Percentiles rank a stretch among this genome's conserved stretches.
These are phyloP conservation scores for Draba incana DNA, from an alignment of 345 rosid genomes.

Conservation along the genomic window DNA sequence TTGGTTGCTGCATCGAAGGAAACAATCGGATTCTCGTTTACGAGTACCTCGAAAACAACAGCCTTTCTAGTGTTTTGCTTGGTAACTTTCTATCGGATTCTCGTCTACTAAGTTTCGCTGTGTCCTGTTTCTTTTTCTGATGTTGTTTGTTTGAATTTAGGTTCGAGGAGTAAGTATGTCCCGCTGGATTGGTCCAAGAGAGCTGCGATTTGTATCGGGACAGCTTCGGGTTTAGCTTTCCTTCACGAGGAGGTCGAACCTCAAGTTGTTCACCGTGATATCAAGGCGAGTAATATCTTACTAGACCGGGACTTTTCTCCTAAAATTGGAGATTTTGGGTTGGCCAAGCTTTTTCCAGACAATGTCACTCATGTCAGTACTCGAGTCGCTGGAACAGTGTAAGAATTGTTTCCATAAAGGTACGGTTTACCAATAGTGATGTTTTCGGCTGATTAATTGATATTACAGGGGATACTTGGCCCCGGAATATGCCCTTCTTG, in stretches of 20 bases:
- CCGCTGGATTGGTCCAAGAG: conserved; percentile 75
- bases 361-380: conserved; percentile 94
- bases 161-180: conserved; percentile 50
- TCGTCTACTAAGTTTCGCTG: neutral
- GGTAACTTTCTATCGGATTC: conserved; percentile 40
- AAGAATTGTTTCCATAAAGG: conserved; percentile 36
- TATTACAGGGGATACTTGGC: conserved; percentile 88
- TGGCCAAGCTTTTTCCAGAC: conserved; percentile 97
- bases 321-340: conserved; percentile 93
- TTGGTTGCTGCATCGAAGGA: conserved; percentile 81
- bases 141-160: conserved; percentile 38
- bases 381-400: conserved; percentile 96
- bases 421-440: neutral
- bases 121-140: conserved; percentile 15
- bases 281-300: conserved; percentile 93
- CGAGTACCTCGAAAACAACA: conserved; percentile 81
- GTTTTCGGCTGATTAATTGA: conserved; percentile 24
- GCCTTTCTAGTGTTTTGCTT: conserved; percentile 70
- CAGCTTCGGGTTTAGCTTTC: conserved; percentile 80
- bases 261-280: conserved; percentile 90
- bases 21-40: conserved; percentile 73
- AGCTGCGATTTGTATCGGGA: conserved; percentile 80
- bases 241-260: conserved; percentile 89
- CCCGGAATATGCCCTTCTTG: conserved; percentile 86
- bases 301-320: conserved; percentile 78